Evolutionary conservation across 306 rosid genomes (phyloP).

Genomic region (Pterocarpus santalinus): DNA sequence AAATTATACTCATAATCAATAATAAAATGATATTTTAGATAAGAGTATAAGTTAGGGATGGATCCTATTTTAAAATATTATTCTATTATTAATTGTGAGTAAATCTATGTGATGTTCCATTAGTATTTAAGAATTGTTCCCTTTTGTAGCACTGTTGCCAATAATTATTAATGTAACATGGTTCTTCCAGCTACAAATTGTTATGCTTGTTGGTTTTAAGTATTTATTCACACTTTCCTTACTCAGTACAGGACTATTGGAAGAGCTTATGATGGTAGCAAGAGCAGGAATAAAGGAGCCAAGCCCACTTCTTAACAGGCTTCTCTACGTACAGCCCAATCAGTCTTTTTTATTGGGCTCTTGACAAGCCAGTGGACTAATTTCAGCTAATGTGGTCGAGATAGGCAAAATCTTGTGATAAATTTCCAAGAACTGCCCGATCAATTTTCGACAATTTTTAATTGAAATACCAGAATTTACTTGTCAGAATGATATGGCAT

Average conservation of each 20-base stretch:
- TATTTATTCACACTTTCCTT: conserved; percentile 12
- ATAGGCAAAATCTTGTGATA: neutral
- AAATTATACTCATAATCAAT: no score
- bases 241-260: conserved; percentile 14
- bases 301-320: conserved; percentile 28
- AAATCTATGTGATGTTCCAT: no score
- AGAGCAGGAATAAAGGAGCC: conserved; percentile 25
- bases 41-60: no score
- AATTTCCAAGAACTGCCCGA: no score
- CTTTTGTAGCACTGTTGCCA: neutral
- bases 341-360: neutral
- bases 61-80: no score
- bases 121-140: no score
- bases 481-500: no score
- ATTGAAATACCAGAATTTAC: no score
- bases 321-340: conserved; percentile 21
- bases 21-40: no score
- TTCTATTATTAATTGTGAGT: no score
- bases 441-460: no score
- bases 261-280: conserved; percentile 4
- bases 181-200: neutral
- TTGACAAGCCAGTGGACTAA: conserved; percentile 1
- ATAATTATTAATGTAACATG: neutral
- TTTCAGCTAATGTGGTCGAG: neutral
- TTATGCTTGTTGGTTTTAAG: neutral